Base-by-base conservation (phyloP, 2,329 filamentous ascomycete genomes). In the Diaporthe destruens region DNA sequence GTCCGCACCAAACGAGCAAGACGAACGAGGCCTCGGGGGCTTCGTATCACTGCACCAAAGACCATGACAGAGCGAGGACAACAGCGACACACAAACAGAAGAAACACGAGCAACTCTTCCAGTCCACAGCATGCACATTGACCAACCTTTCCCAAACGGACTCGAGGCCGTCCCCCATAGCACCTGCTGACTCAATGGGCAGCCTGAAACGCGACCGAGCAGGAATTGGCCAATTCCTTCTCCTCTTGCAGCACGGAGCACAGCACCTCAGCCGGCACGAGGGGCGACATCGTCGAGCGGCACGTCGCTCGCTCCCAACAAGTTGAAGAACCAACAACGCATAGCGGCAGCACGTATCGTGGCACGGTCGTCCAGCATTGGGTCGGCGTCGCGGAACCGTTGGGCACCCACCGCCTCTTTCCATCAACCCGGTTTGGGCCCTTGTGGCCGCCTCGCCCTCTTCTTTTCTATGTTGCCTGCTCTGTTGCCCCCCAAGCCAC, bases 351-450 rank as follows among this genome's bases (percentile, higher is more conserved):
- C 23, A n/a, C 11, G 34, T 42, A 42, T 7, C 20, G 61, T 51
- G 44, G 29, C 44, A 65, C 61, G 20, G 61, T 36, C 44, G 44
- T 47, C 34, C 61, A 65, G 61, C 61, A 65, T 51, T 65, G 61
- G 61, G 25, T 25, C 61, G 61, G n/a, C 61, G 61, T 6, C 29
- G 61, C 61, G 61, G 61, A 65, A 65, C 61, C 44, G 61, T 65
- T 65, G 61, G 61, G 61, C 61, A 36, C 32, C 32, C 25, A 65
- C 61, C 61, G 61, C 61, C 44, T 39, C 39, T 29, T 65, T 51
- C 44, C 44, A 25, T 20, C 18, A 29, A 65, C 44, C 12, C 12
- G 23, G 25, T 36, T 36, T 51, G 20, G 44, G 20, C 25, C 2
- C 20, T 51, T 32, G 4, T 42, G 61, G 42, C 23, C 9, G 29